Percentiles rank a stretch among this genome's conserved stretches.
Evolutionary conservation across 1,139 yeast genomes (phyloP).

Genomic region (Maudiozyma humilis): DNA sequence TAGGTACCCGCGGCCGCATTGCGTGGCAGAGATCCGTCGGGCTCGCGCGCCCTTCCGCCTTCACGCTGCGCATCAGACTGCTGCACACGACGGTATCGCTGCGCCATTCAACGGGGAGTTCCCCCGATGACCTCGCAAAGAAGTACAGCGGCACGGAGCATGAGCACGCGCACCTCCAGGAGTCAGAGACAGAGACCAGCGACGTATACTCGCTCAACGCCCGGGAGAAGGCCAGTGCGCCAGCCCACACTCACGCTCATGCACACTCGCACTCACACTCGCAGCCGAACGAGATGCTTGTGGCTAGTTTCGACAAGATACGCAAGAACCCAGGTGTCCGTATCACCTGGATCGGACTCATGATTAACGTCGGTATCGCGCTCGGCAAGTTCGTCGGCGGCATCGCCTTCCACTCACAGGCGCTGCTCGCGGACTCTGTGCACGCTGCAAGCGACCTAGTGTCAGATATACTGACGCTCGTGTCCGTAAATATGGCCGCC

Average conservation of each 20-base stretch:
- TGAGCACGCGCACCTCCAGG: conserved; percentile 34
- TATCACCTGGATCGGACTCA: conserved; percentile 85
- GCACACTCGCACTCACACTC: conserved; percentile 33
- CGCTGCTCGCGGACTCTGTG: conserved; percentile 86
- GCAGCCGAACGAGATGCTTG: conserved; percentile 32
- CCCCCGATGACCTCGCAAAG: neutral
- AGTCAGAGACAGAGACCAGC: conserved; percentile 35
- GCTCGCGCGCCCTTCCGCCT: neutral
- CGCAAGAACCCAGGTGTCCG: conserved; percentile 75
- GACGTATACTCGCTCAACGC: conserved; percentile 16
- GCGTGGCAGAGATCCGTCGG: neutral
- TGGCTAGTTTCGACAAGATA: conserved; percentile 35
- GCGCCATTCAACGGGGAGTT: neutral
- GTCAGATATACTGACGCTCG: conserved; percentile 79
- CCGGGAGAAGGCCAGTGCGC: neutral
- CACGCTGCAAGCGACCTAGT: conserved; percentile 86
- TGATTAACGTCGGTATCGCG: conserved; percentile 80
- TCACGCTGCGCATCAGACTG: neutral
- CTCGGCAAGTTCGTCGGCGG: conserved; percentile 84
- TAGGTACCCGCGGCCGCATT: neutral
- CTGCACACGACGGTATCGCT: neutral
- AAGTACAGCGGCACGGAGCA: conserved; percentile 16
- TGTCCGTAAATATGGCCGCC: conserved; percentile 74
- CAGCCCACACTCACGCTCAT: conserved; percentile 25
- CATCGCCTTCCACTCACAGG: conserved; percentile 85